Percentiles rank a stretch among this genome's conserved stretches.
Conservation (phyloP, 1,284 basidiomycete genomes). For the Takashimella tepidaria region DNA sequence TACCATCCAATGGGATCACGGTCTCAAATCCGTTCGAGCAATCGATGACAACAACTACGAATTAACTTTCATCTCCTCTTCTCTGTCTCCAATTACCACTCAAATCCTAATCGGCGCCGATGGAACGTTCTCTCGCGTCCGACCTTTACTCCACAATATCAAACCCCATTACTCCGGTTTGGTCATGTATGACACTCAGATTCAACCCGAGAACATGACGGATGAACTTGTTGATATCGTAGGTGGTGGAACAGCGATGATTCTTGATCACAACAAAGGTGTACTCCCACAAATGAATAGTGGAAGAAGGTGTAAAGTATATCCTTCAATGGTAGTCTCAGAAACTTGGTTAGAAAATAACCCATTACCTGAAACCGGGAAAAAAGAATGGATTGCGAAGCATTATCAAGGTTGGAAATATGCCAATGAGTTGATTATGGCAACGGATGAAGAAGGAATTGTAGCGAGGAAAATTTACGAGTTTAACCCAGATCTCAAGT, state of each 20-base stretch:
- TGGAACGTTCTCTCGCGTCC: conserved; percentile 50
- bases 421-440: conserved; percentile 24
- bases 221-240: conserved; percentile 34
- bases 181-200: conserved; percentile 35
- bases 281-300: conserved; percentile 45
- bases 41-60: conserved; percentile 25
- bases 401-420: conserved; percentile 33
- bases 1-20: conserved; percentile 35
- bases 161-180: conserved; percentile 47
- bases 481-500: conserved; percentile 22
- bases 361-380: conserved; percentile 10
- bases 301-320: conserved; percentile 40
- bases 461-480: conserved; percentile 28
- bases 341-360: conserved; percentile 29
- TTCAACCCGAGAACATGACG: conserved; percentile 21
- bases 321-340: conserved; percentile 29
- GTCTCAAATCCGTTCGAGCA: conserved; percentile 13
- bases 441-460: conserved; percentile 25
- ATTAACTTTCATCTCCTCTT: conserved; percentile 16
- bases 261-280: conserved; percentile 29
- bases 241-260: conserved; percentile 38
- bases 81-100: neutral
- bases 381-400: conserved; percentile 14
- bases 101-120: conserved; percentile 50
- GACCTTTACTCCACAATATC: conserved; percentile 41